Conservation (phyloP, 805 yeast species). For the Starmerella scarabaei region DNA sequence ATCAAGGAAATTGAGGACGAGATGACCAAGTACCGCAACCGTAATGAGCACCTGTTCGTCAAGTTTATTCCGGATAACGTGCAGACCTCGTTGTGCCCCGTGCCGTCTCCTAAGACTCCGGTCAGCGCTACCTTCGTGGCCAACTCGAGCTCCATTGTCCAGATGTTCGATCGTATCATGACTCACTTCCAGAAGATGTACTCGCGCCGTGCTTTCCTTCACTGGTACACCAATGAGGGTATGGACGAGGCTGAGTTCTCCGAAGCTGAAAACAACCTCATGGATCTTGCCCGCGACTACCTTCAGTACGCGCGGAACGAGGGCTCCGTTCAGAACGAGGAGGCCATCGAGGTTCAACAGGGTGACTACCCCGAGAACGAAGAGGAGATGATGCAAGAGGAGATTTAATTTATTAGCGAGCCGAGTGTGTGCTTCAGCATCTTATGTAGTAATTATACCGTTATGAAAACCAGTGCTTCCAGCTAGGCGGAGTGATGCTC, state of each 20-base stretch:
- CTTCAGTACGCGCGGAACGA: conserved; percentile 48
- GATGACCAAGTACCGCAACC: conserved; percentile 70
- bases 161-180: conserved; percentile 77
- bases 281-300: conserved; percentile 76
- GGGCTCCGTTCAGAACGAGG: conserved; percentile 4
- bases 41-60: conserved; percentile 71
- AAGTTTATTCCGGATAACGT: conserved; percentile 96
- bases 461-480: no score
- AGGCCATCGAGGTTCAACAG: conserved; percentile 7
- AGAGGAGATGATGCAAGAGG: not conserved
- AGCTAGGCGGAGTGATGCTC: no score
- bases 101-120: conserved; percentile 72
- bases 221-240: conserved; percentile 92
- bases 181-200: conserved; percentile 87
- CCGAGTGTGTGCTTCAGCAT: not conserved
- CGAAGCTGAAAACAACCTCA: conserved; percentile 87
- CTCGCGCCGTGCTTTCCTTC: conserved; percentile 86
- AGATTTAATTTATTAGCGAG: not conserved
- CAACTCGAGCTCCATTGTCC: conserved; percentile 86
- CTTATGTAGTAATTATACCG: not conserved
- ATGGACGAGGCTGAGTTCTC: conserved; percentile 92
- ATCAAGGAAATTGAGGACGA: conserved; percentile 92
- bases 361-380: conserved; percentile 7
- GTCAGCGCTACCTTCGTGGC: conserved; percentile 90
- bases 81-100: conserved; percentile 85